Percentiles rank a stretch among this genome's conserved stretches.
phyloP scores from a whole-genome alignment of 2,329 filamentous ascomycete genomes.

The Penicillium thymicola region DNA sequence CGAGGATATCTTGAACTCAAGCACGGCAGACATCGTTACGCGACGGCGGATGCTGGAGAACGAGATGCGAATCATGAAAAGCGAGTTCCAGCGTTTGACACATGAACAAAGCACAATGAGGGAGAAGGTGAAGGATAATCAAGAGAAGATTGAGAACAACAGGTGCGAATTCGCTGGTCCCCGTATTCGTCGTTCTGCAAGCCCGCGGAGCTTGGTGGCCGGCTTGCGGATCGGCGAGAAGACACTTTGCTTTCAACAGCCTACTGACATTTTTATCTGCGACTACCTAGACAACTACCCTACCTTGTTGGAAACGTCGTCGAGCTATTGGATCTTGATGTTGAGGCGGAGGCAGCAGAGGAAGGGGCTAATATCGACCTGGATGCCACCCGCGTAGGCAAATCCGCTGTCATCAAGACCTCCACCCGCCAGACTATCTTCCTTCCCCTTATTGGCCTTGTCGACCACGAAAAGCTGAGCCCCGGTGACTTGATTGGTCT shows the following conservation, averaged over 20 bases:
- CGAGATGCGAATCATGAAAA: slow-evolving; percentile 97
- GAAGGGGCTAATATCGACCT: slow-evolving; percentile 98
- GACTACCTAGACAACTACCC: slow-evolving; percentile 72
- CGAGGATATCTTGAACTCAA: slow-evolving; percentile 86
- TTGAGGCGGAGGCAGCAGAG: slow-evolving; percentile 90
- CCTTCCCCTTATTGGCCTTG: slow-evolving; percentile 90
- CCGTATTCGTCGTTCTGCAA: neutral
- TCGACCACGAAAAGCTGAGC: slow-evolving; percentile 92
- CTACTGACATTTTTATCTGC: slow-evolving; percentile 12
- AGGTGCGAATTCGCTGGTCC: slow-evolving; percentile 54
- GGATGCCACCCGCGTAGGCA: slow-evolving; percentile 92
- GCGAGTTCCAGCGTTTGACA: slow-evolving; percentile 87
- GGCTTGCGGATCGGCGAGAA: neutral
- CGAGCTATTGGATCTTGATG: slow-evolving; percentile 93
- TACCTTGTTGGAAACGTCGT: slow-evolving; percentile 99
- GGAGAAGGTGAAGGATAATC: slow-evolving; percentile 98
- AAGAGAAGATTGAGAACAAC: slow-evolving; percentile 99
- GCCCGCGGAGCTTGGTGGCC: slow-evolving; percentile 17
- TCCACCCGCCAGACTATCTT: slow-evolving; percentile 98
- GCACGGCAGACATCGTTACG: slow-evolving; percentile 91
- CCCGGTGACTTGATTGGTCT: slow-evolving; percentile 96
- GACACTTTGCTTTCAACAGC: neutral
- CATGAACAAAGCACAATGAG: slow-evolving; percentile 96
- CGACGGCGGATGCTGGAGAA: slow-evolving; percentile 91
- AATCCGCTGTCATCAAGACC: slow-evolving; percentile 98